Conservation (phyloP, 1,139 yeast species). For the Lodderomyces orthopsilosis region DNA sequence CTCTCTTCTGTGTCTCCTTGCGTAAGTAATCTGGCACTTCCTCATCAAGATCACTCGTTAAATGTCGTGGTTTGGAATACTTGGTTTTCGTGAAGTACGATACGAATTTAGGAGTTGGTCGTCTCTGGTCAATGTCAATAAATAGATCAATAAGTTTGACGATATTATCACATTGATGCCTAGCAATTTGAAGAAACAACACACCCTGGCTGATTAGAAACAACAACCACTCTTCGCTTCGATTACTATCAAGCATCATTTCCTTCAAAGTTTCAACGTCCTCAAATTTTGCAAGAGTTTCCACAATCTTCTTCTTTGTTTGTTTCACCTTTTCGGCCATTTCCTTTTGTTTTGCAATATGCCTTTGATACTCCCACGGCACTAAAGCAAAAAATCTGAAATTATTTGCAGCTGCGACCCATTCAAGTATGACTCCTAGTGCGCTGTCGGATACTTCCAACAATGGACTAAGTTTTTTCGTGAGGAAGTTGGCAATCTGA, state of each 20-base stretch:
- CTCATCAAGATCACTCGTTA: conserved; percentile 13
- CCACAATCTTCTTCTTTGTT: conserved; percentile 12
- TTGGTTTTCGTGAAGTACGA: conserved; percentile 22
- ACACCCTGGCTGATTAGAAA: conserved; percentile 29
- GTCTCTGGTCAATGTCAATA: conserved; percentile 24
- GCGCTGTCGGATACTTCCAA: conserved; percentile 20
- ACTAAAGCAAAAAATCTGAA: conserved; percentile 24
- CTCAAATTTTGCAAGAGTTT: conserved; percentile 12
- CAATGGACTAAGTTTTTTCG: conserved; percentile 20
- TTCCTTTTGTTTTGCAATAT: conserved; percentile 18
- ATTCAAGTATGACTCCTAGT: conserved; percentile 18
- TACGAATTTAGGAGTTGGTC: conserved; percentile 25
- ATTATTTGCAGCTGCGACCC: conserved; percentile 32
- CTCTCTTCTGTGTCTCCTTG: conserved; percentile 18
- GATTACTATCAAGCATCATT: conserved; percentile 14
- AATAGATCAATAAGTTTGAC: conserved; percentile 25
- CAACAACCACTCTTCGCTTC: conserved; percentile 26
- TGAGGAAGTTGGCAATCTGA: conserved; percentile 19
- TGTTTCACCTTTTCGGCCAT: conserved; percentile 17
- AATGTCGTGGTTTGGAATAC: conserved; percentile 12
- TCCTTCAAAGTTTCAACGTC: conserved; percentile 17
- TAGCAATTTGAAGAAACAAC: conserved; percentile 22
- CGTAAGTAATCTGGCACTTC: conserved; percentile 15
- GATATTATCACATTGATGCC: conserved; percentile 18
- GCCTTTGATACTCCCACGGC: conserved; percentile 16